A percentile compares a stretch with the other conserved stretches of the same genome.
phyloP scores from a whole-genome alignment of 495 filamentous ascomycete genomes.

The Bombardia bombarda region DNA sequence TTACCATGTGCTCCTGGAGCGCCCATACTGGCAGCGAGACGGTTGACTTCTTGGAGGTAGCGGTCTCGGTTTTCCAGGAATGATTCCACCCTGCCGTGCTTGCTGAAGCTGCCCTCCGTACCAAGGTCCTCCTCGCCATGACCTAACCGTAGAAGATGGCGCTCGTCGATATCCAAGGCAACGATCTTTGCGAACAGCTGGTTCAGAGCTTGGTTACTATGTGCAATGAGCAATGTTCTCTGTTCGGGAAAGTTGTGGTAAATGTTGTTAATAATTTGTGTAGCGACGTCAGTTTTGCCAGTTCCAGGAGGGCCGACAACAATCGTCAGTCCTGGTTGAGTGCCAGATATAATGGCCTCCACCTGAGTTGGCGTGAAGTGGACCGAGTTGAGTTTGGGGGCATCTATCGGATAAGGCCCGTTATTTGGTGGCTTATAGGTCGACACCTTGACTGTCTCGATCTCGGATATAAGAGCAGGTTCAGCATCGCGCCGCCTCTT shows the following conservation, averaged over 20 bases:
- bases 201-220: constrained; percentile 96
- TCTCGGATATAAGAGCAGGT: constrained; percentile 44
- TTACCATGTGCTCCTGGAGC: constrained; percentile 88
- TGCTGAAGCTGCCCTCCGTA: constrained; percentile 82
- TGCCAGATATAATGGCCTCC: constrained; percentile 88
- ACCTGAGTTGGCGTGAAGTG: constrained; percentile 88
- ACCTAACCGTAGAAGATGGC: constrained; percentile 85
- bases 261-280: constrained; percentile 97
- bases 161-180: constrained; percentile 87
- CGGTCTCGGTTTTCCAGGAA: constrained; percentile 83
- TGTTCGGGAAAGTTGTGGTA: constrained; percentile 96
- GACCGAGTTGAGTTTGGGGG: constrained; percentile 72
- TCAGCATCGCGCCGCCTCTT: constrained; percentile 77
- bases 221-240: constrained; percentile 86
- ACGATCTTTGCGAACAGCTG: constrained; percentile 99
- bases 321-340: constrained; percentile 88
- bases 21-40: constrained; percentile 71
- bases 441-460: constrained; percentile 69
- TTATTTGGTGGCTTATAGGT: constrained; percentile 88
- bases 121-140: constrained; percentile 93
- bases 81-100: constrained; percentile 88
- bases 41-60: constrained; percentile 77
- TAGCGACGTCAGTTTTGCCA: constrained; percentile 96
- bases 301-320: constrained; percentile 95
- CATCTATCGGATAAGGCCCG: constrained; percentile 86